phyloP scores from a whole-genome alignment of 805 yeast species.

The Ogataea ramenticola region DNA sequence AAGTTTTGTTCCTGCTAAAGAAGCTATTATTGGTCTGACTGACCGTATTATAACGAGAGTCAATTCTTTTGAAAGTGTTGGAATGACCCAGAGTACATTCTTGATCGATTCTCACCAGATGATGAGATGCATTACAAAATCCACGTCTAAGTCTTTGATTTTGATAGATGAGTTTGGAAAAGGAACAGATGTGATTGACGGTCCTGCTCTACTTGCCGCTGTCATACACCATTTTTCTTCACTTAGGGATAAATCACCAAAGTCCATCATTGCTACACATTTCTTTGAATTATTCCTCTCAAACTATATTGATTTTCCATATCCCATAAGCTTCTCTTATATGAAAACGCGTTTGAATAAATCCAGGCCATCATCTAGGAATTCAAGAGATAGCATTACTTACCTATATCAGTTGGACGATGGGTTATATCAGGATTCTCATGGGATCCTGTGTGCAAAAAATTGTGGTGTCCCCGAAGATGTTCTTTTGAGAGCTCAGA shows the following conservation, averaged over 20 bases:
- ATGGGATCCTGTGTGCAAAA: slow-evolving; percentile 35
- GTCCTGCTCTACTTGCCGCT: slow-evolving; percentile 37
- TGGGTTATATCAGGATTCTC: slow-evolving; percentile 28
- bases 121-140: slow-evolving; percentile 26
- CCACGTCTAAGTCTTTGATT: slow-evolving; percentile 35
- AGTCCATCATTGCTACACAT: slow-evolving; percentile 33
- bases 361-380: slow-evolving; percentile 1
- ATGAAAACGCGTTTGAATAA: slow-evolving; percentile 8
- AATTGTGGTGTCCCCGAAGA: slow-evolving; percentile 26
- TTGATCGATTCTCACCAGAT: slow-evolving; percentile 37
- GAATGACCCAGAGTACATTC: slow-evolving; percentile 40
- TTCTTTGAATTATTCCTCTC: slow-evolving; percentile 32
- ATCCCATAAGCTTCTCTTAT: slow-evolving; percentile 18
- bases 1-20: slow-evolving; percentile 43
- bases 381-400: slow-evolving; percentile 12
- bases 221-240: slow-evolving; percentile 22
- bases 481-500: slow-evolving; percentile 27
- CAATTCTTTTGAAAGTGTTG: slow-evolving; percentile 31
- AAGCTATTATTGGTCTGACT: slow-evolving; percentile 38
- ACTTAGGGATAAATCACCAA: slow-evolving; percentile 14
- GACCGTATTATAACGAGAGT: slow-evolving; percentile 37
- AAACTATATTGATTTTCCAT: slow-evolving; percentile 9
- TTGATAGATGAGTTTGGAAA: slow-evolving; percentile 50
- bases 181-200: slow-evolving; percentile 42
- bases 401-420: slow-evolving; percentile 26